Evolutionary conservation across 768 basidiomycete species (phyloP), one percentile per base, ranked within the genome.

Genomic region (Mycena haematopus): DNA sequence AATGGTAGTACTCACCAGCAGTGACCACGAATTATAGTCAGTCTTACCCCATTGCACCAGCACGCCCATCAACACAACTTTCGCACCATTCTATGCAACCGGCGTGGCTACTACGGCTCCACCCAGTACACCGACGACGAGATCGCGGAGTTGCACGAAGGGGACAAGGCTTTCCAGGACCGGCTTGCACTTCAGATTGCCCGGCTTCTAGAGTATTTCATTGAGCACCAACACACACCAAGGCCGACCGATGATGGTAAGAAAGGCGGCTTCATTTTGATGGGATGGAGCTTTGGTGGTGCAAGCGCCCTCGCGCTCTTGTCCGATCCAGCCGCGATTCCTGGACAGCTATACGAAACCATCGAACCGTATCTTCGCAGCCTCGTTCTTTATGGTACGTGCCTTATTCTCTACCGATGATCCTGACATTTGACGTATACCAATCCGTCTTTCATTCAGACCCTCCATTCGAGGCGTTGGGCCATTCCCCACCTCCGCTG

Each of bases 211-310:
- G 62, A 70, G 25, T 58, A 73, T 25, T 71, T 75, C 13, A 67
- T 77, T 19, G 56, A 73, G 56, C 59, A 67, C n/a, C 57, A 73
- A 22, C 42, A 63, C 2, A 70, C 76, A 13, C 75, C 76, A 1
- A 67, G 65, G 40, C 60, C 74, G 13, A 72, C 50, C 31, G 51
- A 46, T 2, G 71, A 79, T 49, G 62, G 71, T 11, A 35, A 24
- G 15, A 51, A 46, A 0, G 78, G 79, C 1, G 80, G 80, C 1
- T 57, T 80, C n/a, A 71, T 73, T 3, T 57, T 79, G 9, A 47
- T 78, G 65, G 79, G 78, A 11, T 81, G 80, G 79, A 78, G 78
- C 3, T 70, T 75, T 57, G 80, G 79, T 1, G 65, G 60, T 11
- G 68, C 71, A 15, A 71, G 71, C 1, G 60, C 68, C 5, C 69